Percentiles rank a stretch among this genome's conserved stretches.
Conservation (phyloP, 257 asterid genomes). For the Solanum piurae region DNA sequence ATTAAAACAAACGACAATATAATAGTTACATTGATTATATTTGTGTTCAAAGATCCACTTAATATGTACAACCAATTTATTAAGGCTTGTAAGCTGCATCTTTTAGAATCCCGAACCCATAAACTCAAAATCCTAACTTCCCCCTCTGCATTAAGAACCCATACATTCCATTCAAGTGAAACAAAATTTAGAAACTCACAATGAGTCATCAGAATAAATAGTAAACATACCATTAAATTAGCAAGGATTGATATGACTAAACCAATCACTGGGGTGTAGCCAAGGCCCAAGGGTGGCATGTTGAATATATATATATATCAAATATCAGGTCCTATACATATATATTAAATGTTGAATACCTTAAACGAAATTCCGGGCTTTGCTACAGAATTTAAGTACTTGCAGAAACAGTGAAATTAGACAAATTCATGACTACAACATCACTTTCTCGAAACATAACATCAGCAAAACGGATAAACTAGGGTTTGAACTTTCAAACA, state of each 20-base stretch:
- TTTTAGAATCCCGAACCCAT: neutral
- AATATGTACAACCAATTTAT: neutral
- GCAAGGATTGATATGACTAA: neutral
- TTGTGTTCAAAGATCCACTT: neutral
- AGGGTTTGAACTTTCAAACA: conserved; percentile 1
- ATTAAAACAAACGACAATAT: neutral
- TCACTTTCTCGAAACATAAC: neutral
- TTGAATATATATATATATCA: neutral
- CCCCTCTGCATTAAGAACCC: neutral
- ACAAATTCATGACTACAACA: neutral
- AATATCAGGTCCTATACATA: neutral
- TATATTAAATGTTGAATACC: neutral
- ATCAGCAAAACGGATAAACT: neutral
- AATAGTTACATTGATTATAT: neutral
- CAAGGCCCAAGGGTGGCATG: neutral
- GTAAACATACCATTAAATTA: neutral
- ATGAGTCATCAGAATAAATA: neutral
- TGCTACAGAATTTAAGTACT: neutral
- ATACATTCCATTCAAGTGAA: neutral
- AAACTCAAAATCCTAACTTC: neutral
- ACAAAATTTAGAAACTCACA: neutral
- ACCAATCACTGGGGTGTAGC: neutral
- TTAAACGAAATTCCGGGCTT: neutral
- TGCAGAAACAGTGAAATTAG: neutral
- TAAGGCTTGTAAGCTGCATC: neutral